Conservation (phyloP, 139 green algal species). For the Tetraselmis chui region DNA sequence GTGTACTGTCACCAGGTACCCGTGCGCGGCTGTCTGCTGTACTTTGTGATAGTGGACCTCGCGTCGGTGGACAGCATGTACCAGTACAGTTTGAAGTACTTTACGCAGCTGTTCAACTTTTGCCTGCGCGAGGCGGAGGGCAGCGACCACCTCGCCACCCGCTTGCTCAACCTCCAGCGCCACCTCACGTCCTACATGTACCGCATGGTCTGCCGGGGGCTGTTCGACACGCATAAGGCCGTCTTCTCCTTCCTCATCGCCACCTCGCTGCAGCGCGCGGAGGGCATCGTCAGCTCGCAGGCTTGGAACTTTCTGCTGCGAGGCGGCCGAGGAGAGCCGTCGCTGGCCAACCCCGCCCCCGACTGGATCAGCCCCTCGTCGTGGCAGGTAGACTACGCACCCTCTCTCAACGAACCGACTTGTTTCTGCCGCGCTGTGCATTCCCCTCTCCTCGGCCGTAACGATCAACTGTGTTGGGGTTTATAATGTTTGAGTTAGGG, state of each 20-base stretch:
- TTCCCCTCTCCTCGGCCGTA: too few relatives aligned
- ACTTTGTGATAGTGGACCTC: slow-evolving; percentile 74
- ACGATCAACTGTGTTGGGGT: too few relatives aligned
- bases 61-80: slow-evolving; percentile 78
- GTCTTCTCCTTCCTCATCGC: slow-evolving; percentile 71
- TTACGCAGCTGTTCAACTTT: slow-evolving; percentile 66
- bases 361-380: slow-evolving; percentile 31
- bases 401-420: neutral
- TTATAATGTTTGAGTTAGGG: too few relatives aligned
- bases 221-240: slow-evolving; percentile 74
- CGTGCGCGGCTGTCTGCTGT: slow-evolving; percentile 54
- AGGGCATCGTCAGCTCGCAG: slow-evolving; percentile 23
- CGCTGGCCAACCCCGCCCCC: slow-evolving; percentile 14
- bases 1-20: too few relatives aligned
- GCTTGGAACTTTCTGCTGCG: slow-evolving; percentile 79
- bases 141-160: slow-evolving; percentile 42
- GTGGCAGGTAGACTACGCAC: slow-evolving; percentile 41
- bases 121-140: slow-evolving; percentile 61
- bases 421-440: too few relatives aligned
- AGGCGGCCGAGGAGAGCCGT: slow-evolving; percentile 16
- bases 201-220: slow-evolving; percentile 31
- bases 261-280: slow-evolving; percentile 7
- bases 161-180: slow-evolving; percentile 45
- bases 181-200: neutral
- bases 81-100: slow-evolving; percentile 69